These are phyloP conservation scores for Tolypocladium ophioglossoides DNA, from an alignment of 2,329 filamentous ascomycete species.

Conservation along the genomic window DNA sequence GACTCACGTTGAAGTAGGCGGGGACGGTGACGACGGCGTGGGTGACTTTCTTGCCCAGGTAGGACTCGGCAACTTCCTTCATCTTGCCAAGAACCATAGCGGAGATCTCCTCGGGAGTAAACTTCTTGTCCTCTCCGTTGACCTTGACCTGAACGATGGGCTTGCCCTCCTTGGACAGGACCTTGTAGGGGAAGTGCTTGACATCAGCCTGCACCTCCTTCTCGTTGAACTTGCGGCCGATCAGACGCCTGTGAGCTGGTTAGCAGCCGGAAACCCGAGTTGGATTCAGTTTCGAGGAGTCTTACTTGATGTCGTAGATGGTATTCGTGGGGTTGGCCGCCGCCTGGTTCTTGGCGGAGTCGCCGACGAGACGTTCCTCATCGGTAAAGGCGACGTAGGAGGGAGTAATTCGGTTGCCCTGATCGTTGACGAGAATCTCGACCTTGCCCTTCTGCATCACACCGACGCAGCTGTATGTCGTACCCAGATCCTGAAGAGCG, in stretches of 20 bases:
- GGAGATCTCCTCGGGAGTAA: constrained; percentile 72
- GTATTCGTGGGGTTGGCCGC: constrained; percentile 67
- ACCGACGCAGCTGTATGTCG: constrained; percentile 82
- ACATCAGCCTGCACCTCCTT: constrained; percentile 85
- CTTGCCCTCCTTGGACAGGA: constrained; percentile 82
- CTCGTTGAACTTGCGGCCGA: constrained; percentile 73
- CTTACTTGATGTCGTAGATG: constrained; percentile 77
- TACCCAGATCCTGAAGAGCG: constrained; percentile 59
- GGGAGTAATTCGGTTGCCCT: constrained; percentile 92
- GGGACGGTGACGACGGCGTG: constrained; percentile 90
- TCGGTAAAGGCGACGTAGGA: constrained; percentile 96
- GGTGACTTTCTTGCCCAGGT: constrained; percentile 72
- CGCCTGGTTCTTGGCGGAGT: constrained; percentile 95
- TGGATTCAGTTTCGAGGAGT: constrained; percentile 8
- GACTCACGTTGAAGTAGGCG: constrained; percentile 77
- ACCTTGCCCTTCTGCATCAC: constrained; percentile 94
- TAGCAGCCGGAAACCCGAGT: constrained; percentile 9
- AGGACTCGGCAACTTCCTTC: constrained; percentile 73
- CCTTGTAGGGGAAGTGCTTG: constrained; percentile 98
- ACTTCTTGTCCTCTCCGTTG: constrained; percentile 52
- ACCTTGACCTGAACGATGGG: constrained; percentile 71
- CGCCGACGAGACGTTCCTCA: constrained; percentile 92
- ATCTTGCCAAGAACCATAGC: constrained; percentile 78
- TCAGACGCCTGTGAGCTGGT: constrained; percentile 52
- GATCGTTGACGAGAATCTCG: constrained; percentile 92